These are phyloP conservation scores for Penicillium thymicola DNA, from an alignment of 2,329 filamentous ascomycete genomes.

Conservation along the genomic window DNA sequence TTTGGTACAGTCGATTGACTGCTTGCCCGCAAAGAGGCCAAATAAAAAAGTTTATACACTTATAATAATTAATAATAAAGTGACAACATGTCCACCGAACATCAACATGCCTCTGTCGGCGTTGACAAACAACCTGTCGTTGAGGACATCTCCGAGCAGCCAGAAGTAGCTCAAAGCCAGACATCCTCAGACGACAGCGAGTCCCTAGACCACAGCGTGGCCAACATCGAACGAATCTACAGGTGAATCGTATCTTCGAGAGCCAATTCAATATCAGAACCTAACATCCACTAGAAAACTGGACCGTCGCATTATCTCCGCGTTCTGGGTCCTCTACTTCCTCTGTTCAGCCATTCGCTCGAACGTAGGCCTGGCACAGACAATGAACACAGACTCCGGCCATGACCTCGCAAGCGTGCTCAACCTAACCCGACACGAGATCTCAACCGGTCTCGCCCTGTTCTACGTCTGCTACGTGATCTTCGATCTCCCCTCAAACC, in stretches of 20 bases:
- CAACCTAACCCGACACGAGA: conserved; percentile 67
- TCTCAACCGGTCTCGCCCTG: conserved; percentile 77
- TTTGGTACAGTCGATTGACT: not conserved
- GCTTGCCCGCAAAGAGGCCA: not conserved
- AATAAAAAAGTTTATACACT: not conserved
- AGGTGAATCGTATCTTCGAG: conserved; percentile 20
- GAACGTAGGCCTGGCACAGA: conserved; percentile 90
- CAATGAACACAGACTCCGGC: conserved; percentile 70
- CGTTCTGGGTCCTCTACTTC: conserved; percentile 89
- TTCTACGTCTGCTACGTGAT: conserved; percentile 93
- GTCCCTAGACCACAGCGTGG: conserved; percentile 29
- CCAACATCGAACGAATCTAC: conserved; percentile 40
- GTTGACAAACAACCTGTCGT: conserved; percentile 11
- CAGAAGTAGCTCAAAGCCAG: not conserved
- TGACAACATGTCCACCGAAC: conserved; percentile 11
- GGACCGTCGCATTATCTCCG: conserved; percentile 60
- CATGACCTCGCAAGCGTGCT: conserved; percentile 76
- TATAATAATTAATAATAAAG: conserved; percentile 1
- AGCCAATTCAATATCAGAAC: not conserved
- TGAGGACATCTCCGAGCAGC: conserved; percentile 14
- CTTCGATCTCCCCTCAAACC: conserved; percentile 83
- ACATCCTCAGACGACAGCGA: conserved; percentile 19
- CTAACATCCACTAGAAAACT: conserved; percentile 46
- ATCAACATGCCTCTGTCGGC: not conserved
- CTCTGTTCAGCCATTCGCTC: conserved; percentile 87